These are phyloP conservation scores for Clathrospora elynae DNA, from an alignment of 2,329 filamentous ascomycete species.

Conservation along the genomic window DNA sequence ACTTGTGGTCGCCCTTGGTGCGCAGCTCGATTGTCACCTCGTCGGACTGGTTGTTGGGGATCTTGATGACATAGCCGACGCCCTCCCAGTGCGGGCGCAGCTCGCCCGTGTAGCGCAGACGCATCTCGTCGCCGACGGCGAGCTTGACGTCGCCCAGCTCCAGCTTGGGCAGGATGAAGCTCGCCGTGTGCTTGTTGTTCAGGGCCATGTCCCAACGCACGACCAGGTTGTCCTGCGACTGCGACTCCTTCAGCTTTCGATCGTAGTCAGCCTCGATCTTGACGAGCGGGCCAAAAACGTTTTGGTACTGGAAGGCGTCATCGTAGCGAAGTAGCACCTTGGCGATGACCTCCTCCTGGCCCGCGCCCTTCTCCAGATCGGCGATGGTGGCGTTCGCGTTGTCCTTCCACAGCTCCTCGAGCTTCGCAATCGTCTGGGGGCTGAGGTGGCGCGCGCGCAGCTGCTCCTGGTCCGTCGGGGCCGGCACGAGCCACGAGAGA, in stretches of 20 bases:
- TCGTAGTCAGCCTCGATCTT: slow-evolving; percentile 99
- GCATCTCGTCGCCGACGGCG: slow-evolving; percentile 98
- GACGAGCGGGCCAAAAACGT: slow-evolving; percentile 95
- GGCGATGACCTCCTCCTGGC: slow-evolving; percentile 92
- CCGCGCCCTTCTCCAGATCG: slow-evolving; percentile 88
- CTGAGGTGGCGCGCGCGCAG: slow-evolving; percentile 91
- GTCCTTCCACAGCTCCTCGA: slow-evolving; percentile 99
- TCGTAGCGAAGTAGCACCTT: slow-evolving; percentile 93
- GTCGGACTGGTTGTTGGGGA: slow-evolving; percentile 98
- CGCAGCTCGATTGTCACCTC: slow-evolving; percentile 95
- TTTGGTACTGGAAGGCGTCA: slow-evolving; percentile 97
- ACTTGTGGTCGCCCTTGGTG: slow-evolving; percentile 93
- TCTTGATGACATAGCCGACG: slow-evolving; percentile 98
- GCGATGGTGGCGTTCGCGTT: slow-evolving; percentile 85
- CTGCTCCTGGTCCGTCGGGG: slow-evolving; percentile 92
- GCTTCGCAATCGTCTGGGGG: slow-evolving; percentile 90
- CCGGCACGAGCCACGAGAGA: slow-evolving; percentile 86
- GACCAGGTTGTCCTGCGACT: slow-evolving; percentile 92
- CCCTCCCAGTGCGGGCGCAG: slow-evolving; percentile 92
- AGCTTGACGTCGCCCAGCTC: slow-evolving; percentile 98
- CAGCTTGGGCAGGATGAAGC: slow-evolving; percentile 94
- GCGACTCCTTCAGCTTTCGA: slow-evolving; percentile 96
- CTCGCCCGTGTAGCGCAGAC: slow-evolving; percentile 93
- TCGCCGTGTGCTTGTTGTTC: slow-evolving; percentile 96
- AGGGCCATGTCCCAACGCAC: slow-evolving; percentile 94